Evolutionary conservation across 2,329 filamentous ascomycete genomes (phyloP), one percentile per base, ranked within the genome.

Genomic region (Coleophoma eucalyptorum): DNA sequence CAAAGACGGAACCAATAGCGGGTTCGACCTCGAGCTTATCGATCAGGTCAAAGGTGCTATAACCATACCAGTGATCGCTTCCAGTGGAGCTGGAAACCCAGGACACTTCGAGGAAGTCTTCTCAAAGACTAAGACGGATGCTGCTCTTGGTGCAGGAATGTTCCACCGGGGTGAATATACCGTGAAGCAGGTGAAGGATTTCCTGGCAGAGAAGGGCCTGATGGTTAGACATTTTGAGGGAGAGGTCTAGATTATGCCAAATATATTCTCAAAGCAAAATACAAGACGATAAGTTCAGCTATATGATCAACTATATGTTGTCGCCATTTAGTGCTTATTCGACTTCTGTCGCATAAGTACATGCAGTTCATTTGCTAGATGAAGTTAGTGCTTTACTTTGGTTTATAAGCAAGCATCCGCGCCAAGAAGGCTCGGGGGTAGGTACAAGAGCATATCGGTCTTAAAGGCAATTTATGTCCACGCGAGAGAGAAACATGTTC

Each of bases 111-210:
- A 84, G 47, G 89, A 97, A 66, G 94, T 97, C 2, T 99, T 99
- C 69, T 75, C 81, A 50, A 76, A 88, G 72, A 97, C 94, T 8
- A 77, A 78, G 15, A 93, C 93, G 3, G 94, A 99, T 75, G 94
- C 94, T 46, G 94, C 94, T 26, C 73, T 99, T 53, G 94, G 94
- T 3, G 94, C 94, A 8, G 94, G 94, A 48, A 99, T 99, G 87
- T 99, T 99, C 71, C 94, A 99, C 73, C 78, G 94, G 45, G 90
- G 87, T 35, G 93, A 99, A 73, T 99, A 93, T 70, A 96, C 92
- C 0, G 93, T 99, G 15, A 86, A 84, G 68, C 86, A 97, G 64
- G 94, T 99, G 44, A 99, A 99, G 72, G 87, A 95, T 52, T 81
- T 89, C 64, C 69, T 99, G 52, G 76, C 77, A 20, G 75, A 79